Evolutionary conservation across 2,329 filamentous ascomycete genomes (phyloP).

Genomic region (Pleurostoma richardsiae): DNA sequence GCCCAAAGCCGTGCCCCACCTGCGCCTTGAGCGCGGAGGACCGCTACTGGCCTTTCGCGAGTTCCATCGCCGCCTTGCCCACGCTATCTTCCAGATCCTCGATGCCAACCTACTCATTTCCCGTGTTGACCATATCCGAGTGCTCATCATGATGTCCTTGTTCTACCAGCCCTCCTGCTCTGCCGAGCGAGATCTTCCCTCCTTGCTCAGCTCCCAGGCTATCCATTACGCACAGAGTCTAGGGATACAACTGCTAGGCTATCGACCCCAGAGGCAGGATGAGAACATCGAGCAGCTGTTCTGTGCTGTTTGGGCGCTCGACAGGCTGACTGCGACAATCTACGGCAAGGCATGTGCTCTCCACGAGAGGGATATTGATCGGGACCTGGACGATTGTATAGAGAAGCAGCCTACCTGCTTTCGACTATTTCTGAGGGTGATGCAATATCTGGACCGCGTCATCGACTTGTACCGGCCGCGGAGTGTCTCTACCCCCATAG

Average conservation of each 20-base stretch:
- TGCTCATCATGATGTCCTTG: conserved; percentile 49
- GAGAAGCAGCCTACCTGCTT: conserved; percentile 48
- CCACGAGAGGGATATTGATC: conserved; percentile 55
- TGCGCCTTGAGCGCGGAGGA: conserved; percentile 36
- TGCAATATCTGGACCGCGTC: conserved; percentile 52
- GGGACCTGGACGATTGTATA: conserved; percentile 45
- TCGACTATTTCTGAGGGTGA: conserved; percentile 48
- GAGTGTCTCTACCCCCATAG: conserved; percentile 35
- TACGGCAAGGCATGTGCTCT: conserved; percentile 55
- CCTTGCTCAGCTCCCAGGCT: conserved; percentile 46
- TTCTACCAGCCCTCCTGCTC: conserved; percentile 51
- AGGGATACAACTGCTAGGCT: conserved; percentile 45
- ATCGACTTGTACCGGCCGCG: conserved; percentile 56
- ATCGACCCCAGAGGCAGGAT: conserved; percentile 21
- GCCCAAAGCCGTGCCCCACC: conserved; percentile 34
- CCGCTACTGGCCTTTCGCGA: conserved; percentile 36
- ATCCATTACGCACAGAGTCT: conserved; percentile 54
- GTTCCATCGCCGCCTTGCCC: conserved; percentile 42
- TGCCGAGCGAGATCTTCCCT: conserved; percentile 49
- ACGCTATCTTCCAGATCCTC: conserved; percentile 41
- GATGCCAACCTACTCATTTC: conserved; percentile 50
- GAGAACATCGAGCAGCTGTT: conserved; percentile 45
- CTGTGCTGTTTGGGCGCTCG: conserved; percentile 56
- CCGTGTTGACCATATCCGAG: conserved; percentile 49
- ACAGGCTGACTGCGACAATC: conserved; percentile 54